These are phyloP conservation scores for Breynia disticha DNA, from an alignment of 441 rosid species.

Conservation along the genomic window DNA sequence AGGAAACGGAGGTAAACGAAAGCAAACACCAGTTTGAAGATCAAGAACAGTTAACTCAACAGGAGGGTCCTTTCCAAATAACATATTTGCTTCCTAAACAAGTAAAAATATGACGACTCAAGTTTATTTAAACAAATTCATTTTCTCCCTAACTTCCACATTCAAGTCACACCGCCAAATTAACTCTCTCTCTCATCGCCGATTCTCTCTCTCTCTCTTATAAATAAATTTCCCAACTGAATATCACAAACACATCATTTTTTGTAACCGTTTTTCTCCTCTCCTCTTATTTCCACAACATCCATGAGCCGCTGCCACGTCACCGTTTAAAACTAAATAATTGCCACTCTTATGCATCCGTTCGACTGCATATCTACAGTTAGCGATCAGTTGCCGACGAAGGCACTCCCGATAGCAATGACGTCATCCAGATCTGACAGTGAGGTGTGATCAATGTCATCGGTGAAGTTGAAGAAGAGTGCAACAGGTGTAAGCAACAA, in stretches of 20 bases:
- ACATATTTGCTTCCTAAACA: no score
- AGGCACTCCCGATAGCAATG: conserved; percentile 20
- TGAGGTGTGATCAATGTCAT: conserved; percentile 27
- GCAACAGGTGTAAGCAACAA: conserved; percentile 16
- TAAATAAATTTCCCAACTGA: background rate
- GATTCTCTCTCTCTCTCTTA: background rate
- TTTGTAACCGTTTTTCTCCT: background rate
- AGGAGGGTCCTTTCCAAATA: no score
- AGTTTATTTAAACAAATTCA: conserved; percentile 7
- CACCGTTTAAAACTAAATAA: background rate
- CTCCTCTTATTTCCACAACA: conserved; percentile 3
- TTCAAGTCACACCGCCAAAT: background rate
- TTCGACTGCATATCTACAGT: conserved; percentile 60
- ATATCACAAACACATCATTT: background rate
- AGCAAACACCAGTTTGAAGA: no score
- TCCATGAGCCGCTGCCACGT: conserved; percentile 10
- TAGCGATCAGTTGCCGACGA: conserved; percentile 40
- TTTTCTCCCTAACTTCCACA: background rate
- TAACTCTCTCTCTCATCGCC: background rate
- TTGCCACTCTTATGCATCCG: conserved; percentile 33
- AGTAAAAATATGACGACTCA: no score
- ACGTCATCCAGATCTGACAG: conserved; percentile 40
- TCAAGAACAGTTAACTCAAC: no score
- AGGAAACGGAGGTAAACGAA: no score
- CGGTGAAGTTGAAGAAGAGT: conserved; percentile 13